Percentiles rank a stretch among this genome's conserved stretches.
Conservation (phyloP, 1,284 basidiomycete genomes). For the Ceratobasidium sp. region DNA sequence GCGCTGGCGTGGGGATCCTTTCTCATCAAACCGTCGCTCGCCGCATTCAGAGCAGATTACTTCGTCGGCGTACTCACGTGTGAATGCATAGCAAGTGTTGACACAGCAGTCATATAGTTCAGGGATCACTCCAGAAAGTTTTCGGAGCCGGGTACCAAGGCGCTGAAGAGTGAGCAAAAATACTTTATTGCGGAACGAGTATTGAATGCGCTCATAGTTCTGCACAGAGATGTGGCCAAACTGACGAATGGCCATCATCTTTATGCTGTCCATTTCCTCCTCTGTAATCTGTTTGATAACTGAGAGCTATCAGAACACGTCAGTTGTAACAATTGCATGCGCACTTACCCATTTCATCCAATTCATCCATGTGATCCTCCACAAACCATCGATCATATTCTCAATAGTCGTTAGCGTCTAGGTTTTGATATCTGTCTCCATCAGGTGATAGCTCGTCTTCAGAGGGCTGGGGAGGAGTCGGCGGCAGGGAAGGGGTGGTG, state of each 20-base stretch:
- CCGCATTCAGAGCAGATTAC: slow-evolving; percentile 44
- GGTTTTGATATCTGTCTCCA: slow-evolving; percentile 7
- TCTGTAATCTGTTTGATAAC: slow-evolving; percentile 12
- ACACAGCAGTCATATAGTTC: slow-evolving; percentile 45
- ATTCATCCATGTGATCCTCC: slow-evolving; percentile 5
- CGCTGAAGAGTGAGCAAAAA: slow-evolving; percentile 3
- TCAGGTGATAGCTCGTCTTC: background rate
- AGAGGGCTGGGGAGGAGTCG: background rate
- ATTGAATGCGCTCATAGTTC: slow-evolving; percentile 32
- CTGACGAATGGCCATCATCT: slow-evolving; percentile 40
- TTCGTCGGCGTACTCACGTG: slow-evolving; percentile 27
- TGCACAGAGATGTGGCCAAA: slow-evolving; percentile 26
- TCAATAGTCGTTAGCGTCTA: background rate
- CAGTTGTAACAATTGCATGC: background rate
- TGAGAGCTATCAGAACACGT: background rate
- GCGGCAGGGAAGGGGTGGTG: background rate
- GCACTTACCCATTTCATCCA: slow-evolving; percentile 15
- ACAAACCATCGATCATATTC: slow-evolving; percentile 35
- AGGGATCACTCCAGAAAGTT: slow-evolving; percentile 41
- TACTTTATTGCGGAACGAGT: slow-evolving; percentile 17
- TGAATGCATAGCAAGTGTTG: slow-evolving; percentile 48
- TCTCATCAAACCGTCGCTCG: slow-evolving; percentile 27
- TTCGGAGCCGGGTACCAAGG: slow-evolving; percentile 10
- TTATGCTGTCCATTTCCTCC: slow-evolving; percentile 16
- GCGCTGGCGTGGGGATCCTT: slow-evolving; percentile 22